phyloP scores from a whole-genome alignment of 2,329 filamentous ascomycete species.

The Xylariales sp. region DNA sequence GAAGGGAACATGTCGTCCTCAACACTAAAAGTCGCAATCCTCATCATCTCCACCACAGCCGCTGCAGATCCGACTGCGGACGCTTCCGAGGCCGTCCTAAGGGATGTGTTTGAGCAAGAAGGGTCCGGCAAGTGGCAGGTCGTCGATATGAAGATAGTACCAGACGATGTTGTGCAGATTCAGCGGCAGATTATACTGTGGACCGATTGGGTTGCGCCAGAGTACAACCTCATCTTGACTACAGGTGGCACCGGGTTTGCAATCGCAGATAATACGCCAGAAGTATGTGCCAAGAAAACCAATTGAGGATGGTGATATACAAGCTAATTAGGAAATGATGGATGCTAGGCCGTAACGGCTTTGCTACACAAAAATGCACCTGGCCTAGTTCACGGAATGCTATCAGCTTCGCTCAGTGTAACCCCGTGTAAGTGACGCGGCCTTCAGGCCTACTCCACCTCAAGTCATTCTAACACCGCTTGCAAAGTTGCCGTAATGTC shows the following conservation, averaged over 20 bases:
- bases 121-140: conserved; percentile 70
- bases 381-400: conserved; percentile 92
- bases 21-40: conserved; percentile 66
- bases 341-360: conserved; percentile 64
- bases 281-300: too few species aligned
- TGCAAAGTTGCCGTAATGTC: conserved; percentile 91
- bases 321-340: too few species aligned
- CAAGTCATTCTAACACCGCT: conserved; percentile 10
- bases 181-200: conserved; percentile 68
- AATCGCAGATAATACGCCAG: conserved; percentile 77
- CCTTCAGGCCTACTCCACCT: background rate
- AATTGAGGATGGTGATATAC: too few species aligned
- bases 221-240: conserved; percentile 74
- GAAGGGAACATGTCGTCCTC: conserved; percentile 32
- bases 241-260: conserved; percentile 95
- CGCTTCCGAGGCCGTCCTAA: conserved; percentile 62
- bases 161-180: conserved; percentile 72
- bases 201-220: conserved; percentile 60
- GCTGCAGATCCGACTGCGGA: conserved; percentile 75
- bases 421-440: conserved; percentile 80
- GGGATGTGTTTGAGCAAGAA: conserved; percentile 63
- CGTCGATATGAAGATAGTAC: conserved; percentile 66
- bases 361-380: conserved; percentile 82
- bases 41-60: conserved; percentile 90
- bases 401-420: conserved; percentile 75